Evolutionary conservation across 257 asterid genomes (phyloP).

Genomic region (Plectranthus barbatus): DNA sequence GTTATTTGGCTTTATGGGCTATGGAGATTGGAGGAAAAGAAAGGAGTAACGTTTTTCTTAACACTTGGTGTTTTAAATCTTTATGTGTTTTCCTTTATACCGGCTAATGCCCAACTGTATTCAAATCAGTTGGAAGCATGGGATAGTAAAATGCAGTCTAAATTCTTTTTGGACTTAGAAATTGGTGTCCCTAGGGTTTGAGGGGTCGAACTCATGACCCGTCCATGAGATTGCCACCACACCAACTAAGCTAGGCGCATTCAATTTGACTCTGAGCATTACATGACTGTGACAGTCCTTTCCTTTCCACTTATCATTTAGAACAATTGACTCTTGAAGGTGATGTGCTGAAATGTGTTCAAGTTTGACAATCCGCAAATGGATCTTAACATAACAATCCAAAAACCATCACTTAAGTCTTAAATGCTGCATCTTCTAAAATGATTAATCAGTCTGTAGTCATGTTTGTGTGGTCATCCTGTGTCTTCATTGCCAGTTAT

Average conservation of each 20-base stretch:
- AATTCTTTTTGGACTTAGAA: background rate
- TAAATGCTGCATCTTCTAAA: background rate
- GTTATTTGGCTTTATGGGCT: background rate
- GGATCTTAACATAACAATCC: background rate
- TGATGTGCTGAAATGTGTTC: background rate
- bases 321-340: background rate
- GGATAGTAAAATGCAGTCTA: background rate
- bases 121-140: background rate
- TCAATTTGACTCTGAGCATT: background rate
- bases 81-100: background rate
- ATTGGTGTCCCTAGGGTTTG: background rate
- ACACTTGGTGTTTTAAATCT: background rate
- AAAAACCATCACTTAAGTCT: no score
- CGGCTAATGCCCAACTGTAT: background rate
- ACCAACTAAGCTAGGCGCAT: background rate
- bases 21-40: background rate
- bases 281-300: background rate
- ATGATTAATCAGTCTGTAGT: background rate
- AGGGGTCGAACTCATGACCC: no score
- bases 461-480: background rate
- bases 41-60: background rate
- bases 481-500: background rate
- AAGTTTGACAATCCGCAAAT: background rate
- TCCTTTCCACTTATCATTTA: background rate
- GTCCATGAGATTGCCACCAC: no score